Base-by-base conservation (phyloP, 2,329 filamentous ascomycete species). In the Alternaria sp. region DNA sequence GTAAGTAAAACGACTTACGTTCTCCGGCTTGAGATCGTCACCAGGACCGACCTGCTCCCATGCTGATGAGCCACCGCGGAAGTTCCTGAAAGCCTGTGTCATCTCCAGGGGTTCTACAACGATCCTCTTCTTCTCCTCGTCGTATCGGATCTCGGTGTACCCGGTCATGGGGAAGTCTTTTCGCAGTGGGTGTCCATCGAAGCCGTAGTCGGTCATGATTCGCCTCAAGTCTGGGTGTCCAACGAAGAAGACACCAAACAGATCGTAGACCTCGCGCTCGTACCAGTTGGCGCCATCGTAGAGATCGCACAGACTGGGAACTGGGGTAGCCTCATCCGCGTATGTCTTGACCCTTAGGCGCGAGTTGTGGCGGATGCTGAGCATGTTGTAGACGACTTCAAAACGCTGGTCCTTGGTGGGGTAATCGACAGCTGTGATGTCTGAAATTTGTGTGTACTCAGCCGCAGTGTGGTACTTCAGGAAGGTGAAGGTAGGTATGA, bases 121-220 rank as follows among this genome's bases (percentile, higher is more conserved):
- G 76, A 99, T 97, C 63, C 95, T 88, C 88, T 99, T 99, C 91
- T 97, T 99, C 86, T 99, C 96, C 82, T 99, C 95, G 70, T 99
- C 95, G 77, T 96, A 99, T 75, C 95, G 87, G 69, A 99, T 90
- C 83, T 99, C 96, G 33, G 95, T 99, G 83, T 99, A 99, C 46
- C 95, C 95, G 2, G 95, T 97, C 78, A 99, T 82, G 23, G 95
- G 95, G 83, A 99, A 99, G 78, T 99, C 95, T 83, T 99, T 99
- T 76, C 96, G 88, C 76, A 99, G 82, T 40, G 95, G 95, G 82
- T 99, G 95, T 52, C 95, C 95, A 79, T 99, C 96, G 75, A 99
- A 99, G 52, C 95, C 95, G 79, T 99, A 99, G 79, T 99, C 95
- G 67, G 95, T 99, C 94, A 99, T 96, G 82, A 99, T 98, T 70